A percentile compares a stretch with the other conserved stretches of the same genome.
phyloP scores from a whole-genome alignment of 768 basidiomycete genomes.

The Collybiopsis confluens region DNA sequence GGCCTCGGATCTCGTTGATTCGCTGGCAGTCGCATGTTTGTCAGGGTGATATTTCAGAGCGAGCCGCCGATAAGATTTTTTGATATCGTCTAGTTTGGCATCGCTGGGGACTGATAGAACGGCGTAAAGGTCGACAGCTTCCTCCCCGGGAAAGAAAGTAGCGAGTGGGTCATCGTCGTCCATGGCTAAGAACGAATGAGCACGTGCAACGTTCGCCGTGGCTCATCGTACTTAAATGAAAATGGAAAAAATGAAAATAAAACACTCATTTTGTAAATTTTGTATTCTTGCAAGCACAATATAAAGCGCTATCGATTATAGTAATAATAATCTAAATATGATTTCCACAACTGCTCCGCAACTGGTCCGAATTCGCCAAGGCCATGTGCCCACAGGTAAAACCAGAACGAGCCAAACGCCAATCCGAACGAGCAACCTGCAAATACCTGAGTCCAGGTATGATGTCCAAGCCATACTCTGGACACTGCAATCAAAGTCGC shows the following conservation, averaged over 20 bases:
- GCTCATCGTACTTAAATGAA: too few relatives aligned
- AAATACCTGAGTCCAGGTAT: conserved; percentile 65
- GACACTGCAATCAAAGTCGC: conserved; percentile 54
- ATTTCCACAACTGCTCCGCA: conserved; percentile 17
- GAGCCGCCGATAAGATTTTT: conserved; percentile 78
- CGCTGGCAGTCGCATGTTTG: conserved; percentile 66
- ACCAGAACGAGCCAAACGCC: conserved; percentile 51
- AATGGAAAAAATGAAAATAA: too few relatives aligned
- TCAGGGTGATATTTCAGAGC: conserved; percentile 88
- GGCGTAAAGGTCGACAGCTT: conserved; percentile 71
- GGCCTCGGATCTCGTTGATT: conserved; percentile 60
- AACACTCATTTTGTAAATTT: not conserved
- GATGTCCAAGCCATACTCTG: conserved; percentile 72
- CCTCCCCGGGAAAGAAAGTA: conserved; percentile 75
- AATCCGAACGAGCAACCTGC: conserved; percentile 57
- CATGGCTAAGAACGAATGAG: conserved; percentile 36
- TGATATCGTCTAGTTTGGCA: conserved; percentile 65
- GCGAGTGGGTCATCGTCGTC: conserved; percentile 67
- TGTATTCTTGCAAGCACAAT: not conserved
- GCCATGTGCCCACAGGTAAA: conserved; percentile 49
- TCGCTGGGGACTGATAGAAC: conserved; percentile 55
- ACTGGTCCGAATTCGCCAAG: conserved; percentile 22
- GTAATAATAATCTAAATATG: not conserved
- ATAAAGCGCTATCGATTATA: not conserved
- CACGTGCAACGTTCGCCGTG: too few relatives aligned